Evolutionary conservation across 768 basidiomycete species (phyloP).

Genomic region (Paxillus rubicundulus): DNA sequence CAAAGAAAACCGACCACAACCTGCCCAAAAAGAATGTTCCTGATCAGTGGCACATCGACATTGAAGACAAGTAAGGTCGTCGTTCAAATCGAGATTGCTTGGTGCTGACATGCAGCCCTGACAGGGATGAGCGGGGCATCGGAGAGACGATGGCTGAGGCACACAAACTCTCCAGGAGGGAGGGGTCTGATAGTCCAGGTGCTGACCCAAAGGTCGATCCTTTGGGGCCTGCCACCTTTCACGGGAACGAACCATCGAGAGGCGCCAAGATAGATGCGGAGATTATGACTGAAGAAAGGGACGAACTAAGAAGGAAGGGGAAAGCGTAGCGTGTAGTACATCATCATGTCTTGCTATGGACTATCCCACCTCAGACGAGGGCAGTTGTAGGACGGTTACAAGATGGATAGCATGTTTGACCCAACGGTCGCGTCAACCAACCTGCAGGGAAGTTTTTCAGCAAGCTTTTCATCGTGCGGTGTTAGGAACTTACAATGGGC

Average conservation of each 20-base stretch:
- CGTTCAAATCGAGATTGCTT: background rate
- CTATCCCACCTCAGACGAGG: too few species aligned
- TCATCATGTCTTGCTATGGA: background rate
- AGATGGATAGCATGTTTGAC: too few species aligned
- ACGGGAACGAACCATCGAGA: constrained; percentile 56
- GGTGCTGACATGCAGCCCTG: background rate
- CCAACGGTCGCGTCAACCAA: too few species aligned
- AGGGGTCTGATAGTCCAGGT: constrained; percentile 30
- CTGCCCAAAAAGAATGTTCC: constrained; percentile 29
- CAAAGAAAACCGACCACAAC: constrained; percentile 21
- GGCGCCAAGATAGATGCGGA: constrained; percentile 60
- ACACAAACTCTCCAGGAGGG: constrained; percentile 28
- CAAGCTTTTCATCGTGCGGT: too few species aligned
- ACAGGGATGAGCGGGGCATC: constrained; percentile 45
- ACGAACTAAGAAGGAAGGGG: constrained; percentile 44
- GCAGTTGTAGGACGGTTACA: too few species aligned
- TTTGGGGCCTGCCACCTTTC: constrained; percentile 46
- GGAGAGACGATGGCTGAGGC: constrained; percentile 37
- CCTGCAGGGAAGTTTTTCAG: too few species aligned
- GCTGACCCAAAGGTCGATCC: constrained; percentile 42
- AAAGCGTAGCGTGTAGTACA: constrained; percentile 19
- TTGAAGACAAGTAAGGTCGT: constrained; percentile 39
- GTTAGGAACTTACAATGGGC: too few species aligned
- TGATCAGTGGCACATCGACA: constrained; percentile 36
- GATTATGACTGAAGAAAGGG: constrained; percentile 51